These are phyloP conservation scores for Coriolopsis trogii DNA, from an alignment of 1,284 basidiomycete species.

Conservation along the genomic window DNA sequence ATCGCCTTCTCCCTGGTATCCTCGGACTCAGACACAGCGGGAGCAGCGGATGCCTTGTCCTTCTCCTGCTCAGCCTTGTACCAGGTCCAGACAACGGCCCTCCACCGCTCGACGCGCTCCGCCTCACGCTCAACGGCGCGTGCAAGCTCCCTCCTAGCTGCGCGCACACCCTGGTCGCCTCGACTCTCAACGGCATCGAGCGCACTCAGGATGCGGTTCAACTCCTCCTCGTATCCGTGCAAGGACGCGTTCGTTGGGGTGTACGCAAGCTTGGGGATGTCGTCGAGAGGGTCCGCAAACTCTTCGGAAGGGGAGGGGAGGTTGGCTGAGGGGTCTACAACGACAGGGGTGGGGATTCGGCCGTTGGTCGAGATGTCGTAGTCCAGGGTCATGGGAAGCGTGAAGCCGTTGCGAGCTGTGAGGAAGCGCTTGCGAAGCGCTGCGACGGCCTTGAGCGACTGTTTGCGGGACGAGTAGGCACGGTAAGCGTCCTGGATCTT, in stretches of 20 bases:
- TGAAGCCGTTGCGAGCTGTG: slow-evolving; percentile 24
- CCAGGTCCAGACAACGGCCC: slow-evolving; percentile 26
- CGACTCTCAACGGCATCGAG: slow-evolving; percentile 71
- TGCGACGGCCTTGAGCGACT: slow-evolving; percentile 26
- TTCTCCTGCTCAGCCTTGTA: slow-evolving; percentile 5
- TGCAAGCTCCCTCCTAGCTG: slow-evolving; percentile 59
- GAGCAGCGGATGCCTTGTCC: neutral
- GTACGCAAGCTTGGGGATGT: slow-evolving; percentile 37
- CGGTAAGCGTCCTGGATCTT: slow-evolving; percentile 35
- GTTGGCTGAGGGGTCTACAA: slow-evolving; percentile 4
- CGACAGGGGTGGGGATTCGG: slow-evolving; percentile 21
- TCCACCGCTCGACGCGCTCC: slow-evolving; percentile 44
- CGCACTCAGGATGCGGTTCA: slow-evolving; percentile 62
- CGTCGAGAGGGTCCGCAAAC: slow-evolving; percentile 10
- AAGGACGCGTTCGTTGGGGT: slow-evolving; percentile 48
- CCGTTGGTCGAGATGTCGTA: slow-evolving; percentile 22
- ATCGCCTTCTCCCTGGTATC: slow-evolving; percentile 1
- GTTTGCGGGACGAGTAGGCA: slow-evolving; percentile 17
- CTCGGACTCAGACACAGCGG: neutral
- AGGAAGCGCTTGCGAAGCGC: slow-evolving; percentile 29
- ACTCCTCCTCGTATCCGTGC: slow-evolving; percentile 52
- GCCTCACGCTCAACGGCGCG: slow-evolving; percentile 61
- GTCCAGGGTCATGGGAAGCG: slow-evolving; percentile 30
- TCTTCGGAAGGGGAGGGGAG: slow-evolving; percentile 4
- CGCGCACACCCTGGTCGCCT: slow-evolving; percentile 59